Conservation (phyloP, 495 filamentous ascomycete species). For the Talaromyces proteolyticus region DNA sequence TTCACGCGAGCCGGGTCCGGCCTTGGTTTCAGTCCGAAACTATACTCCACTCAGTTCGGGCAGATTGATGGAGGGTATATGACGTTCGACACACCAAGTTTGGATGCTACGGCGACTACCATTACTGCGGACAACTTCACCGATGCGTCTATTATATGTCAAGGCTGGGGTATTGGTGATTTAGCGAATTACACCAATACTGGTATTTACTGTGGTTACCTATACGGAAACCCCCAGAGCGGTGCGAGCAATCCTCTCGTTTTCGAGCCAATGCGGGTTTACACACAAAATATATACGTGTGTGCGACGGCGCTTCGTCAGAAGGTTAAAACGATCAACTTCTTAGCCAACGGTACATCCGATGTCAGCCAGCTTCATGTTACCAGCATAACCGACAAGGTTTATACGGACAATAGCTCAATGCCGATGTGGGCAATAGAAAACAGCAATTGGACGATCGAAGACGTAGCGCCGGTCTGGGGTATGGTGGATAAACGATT, state of each 20-base stretch:
- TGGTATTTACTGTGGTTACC: constrained; percentile 24
- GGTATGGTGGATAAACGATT: constrained; percentile 22
- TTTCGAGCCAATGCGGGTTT: constrained; percentile 22
- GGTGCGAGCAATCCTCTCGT: constrained; percentile 16
- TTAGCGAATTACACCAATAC: constrained; percentile 34
- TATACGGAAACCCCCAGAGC: constrained; percentile 25
- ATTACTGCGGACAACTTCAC: constrained; percentile 15
- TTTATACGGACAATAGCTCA: background rate
- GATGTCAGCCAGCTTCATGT: constrained; percentile 12
- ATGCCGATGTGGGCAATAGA: constrained; percentile 16
- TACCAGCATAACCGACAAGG: constrained; percentile 4
- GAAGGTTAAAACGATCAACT: constrained; percentile 32
- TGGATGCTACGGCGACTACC: background rate
- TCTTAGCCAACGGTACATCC: constrained; percentile 24
- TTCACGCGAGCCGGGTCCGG: too few relatives aligned
- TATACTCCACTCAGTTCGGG: background rate
- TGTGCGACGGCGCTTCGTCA: constrained; percentile 33
- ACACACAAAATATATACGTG: constrained; percentile 30
- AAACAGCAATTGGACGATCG: constrained; percentile 10
- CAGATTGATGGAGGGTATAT: background rate
- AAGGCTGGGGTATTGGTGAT: constrained; percentile 15
- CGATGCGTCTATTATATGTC: constrained; percentile 19
- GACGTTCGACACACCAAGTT: constrained; percentile 1
- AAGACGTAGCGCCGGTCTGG: constrained; percentile 25
- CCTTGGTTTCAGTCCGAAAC: too few relatives aligned